Evolutionary conservation across 768 basidiomycete species (phyloP), one percentile per base, ranked within the genome.

Genomic region (Calvatia gigantea): DNA sequence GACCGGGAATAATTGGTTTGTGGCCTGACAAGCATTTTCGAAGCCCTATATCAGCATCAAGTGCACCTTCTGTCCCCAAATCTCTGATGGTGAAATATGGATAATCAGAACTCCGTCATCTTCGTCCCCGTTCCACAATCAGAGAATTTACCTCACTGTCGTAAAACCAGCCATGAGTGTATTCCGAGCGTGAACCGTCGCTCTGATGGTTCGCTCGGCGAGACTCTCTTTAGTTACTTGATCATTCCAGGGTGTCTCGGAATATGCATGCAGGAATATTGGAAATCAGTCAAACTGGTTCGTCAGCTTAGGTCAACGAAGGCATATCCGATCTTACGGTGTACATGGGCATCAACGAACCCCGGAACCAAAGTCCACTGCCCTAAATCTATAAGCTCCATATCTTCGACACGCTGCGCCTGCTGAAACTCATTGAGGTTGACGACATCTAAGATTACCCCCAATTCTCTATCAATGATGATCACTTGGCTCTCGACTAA

Each of bases 61-160:
- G 76, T 1, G 84, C 83, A 2, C 84, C 85, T 64, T 87, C 85
- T 1, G 85, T 86, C n/a, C 85, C 85, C 4, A 87, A 71, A 61
- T 86, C 85, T 29, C 84, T 84, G 62, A 21, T 25, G 39, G 28
- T 39, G 43, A 39, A 53, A 25, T 28, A 12, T 31, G 15, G 35
- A 25, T 11, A 53, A 3, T 28, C 28, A 32, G n/a, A n/a, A n/a
- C n/a, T 29, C 43, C 23, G 56, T 55, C 17, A 47, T 23, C 45
- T 41, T 45, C 27, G 15, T 48, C 39, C 7, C 23, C n/a, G 6
- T 11, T 47, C 46, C 39, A 41, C 41, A 32, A 27, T 27, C 15
- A 33, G 17, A 41, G 25, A 45, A 66, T 67, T 17, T 23, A 84
- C 85, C 83, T 72, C 12, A 85, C 83, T 6, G 81, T 74, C 0